phyloP scores from a whole-genome alignment of 2,329 filamentous ascomycete genomes.

The Parastagonospora nodorum region DNA sequence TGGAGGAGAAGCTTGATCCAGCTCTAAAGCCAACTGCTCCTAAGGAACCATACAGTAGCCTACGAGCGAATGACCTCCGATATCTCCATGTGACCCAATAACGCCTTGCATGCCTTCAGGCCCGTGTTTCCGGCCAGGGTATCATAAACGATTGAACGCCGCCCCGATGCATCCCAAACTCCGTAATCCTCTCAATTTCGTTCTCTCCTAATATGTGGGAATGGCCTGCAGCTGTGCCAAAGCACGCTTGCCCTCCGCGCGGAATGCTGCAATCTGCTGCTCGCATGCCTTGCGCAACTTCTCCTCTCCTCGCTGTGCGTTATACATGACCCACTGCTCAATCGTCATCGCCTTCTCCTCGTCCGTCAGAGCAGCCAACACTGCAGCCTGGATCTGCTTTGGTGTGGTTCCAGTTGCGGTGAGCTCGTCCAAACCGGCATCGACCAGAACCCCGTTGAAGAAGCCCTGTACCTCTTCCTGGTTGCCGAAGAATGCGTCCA shows the following conservation, averaged over 20 bases:
- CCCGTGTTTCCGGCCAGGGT: conserved; percentile 17
- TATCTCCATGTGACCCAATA: background rate
- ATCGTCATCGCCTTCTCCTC: conserved; percentile 90
- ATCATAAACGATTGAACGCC: conserved; percentile 28
- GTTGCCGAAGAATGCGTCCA: conserved; percentile 70
- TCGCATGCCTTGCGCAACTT: conserved; percentile 82
- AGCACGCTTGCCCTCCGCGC: conserved; percentile 78
- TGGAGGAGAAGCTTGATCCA: conserved; percentile 1
- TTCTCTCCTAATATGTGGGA: conserved; percentile 15
- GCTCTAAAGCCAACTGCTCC: background rate
- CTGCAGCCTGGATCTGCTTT: conserved; percentile 53
- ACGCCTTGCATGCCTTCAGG: conserved; percentile 4
- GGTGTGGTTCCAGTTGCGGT: conserved; percentile 17
- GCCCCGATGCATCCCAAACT: conserved; percentile 9
- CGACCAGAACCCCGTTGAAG: conserved; percentile 35
- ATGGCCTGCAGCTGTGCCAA: conserved; percentile 73
- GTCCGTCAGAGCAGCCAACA: conserved; percentile 67
- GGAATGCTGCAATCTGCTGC: conserved; percentile 78
- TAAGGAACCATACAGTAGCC: conserved; percentile 1
- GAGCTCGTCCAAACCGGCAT: conserved; percentile 40
- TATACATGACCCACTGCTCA: conserved; percentile 87
- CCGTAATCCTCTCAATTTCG: background rate
- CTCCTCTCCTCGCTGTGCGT: conserved; percentile 79
- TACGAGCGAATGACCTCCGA: background rate
- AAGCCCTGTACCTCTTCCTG: conserved; percentile 24